Conservation (phyloP, 305 asterid species). For the Fraxinus greggii region DNA sequence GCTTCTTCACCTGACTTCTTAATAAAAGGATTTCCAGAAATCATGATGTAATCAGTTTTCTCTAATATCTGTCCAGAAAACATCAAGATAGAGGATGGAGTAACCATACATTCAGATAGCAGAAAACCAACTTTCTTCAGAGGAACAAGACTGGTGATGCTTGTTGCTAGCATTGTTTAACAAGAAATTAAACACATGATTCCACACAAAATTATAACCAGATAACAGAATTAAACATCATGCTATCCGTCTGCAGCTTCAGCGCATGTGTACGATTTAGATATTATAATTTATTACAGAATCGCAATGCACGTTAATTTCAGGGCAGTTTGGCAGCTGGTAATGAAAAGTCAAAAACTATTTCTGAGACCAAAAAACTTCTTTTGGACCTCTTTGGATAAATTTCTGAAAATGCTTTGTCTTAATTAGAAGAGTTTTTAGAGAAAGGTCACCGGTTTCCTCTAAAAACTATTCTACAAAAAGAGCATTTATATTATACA, state of each 20-base stretch:
- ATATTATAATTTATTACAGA: background rate
- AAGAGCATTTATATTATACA: background rate
- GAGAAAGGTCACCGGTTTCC: background rate
- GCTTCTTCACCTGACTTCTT: slow-evolving; percentile 66
- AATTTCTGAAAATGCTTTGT: background rate
- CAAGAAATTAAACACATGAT: background rate
- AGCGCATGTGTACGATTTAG: background rate
- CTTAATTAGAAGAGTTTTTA: background rate
- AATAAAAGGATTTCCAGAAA: slow-evolving; percentile 71
- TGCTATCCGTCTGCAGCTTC: background rate
- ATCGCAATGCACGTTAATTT: background rate
- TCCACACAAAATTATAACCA: background rate
- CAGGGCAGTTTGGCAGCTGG: background rate
- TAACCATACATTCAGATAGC: slow-evolving; percentile 8
- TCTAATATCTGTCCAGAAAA: slow-evolving; percentile 72
- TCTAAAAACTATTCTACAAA: background rate
- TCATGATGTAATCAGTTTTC: slow-evolving; percentile 74
- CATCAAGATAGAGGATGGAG: slow-evolving; percentile 20
- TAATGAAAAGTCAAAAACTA: background rate
- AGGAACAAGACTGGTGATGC: background rate
- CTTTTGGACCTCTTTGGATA: background rate
- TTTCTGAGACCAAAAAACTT: background rate
- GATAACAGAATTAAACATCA: background rate
- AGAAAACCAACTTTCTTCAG: slow-evolving; percentile 17
- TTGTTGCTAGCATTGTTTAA: background rate